Base-by-base conservation (phyloP, 1,139 yeast genomes). In the Scheffersomyces segobiensis region DNA sequence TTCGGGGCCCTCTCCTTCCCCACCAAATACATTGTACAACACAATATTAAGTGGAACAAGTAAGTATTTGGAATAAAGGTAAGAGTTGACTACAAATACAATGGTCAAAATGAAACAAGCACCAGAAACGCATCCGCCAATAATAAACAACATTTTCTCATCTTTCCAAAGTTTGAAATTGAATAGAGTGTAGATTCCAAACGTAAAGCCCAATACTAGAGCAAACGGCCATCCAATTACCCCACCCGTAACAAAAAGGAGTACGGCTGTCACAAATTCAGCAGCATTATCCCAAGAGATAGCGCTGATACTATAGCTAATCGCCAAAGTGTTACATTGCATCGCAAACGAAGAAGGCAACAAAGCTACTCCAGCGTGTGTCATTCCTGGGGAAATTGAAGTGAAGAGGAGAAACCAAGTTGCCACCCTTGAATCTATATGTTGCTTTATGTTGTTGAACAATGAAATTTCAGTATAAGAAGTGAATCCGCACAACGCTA, bases 191-290 rank as follows among this genome's bases (percentile, higher is more conserved):
- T 75, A 78, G 0, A 78, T 2, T 1, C 85, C 82, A 62, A 87
- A 78, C 0, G 97, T 96, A 3, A 84, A 62, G 1, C 88, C 87
- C 57, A 92, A 74, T 0, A 85, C 87, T 59, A 91, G 73, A 0
- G 89, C 86, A 73, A 93, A 93, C 1, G 98, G 98, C 98, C 98
- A 93, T 1, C 98, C 98, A 47, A 89, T 63, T 1, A 93, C 68
- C 0, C 96, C 96, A 6, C 95, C 97, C 20, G 89, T 61, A 49
- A 84, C 76, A 54, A 84, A 79, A 77, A 82, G 82, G 1, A 83
- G 67, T 51, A 89, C 76, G 1, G 87, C 85, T 5, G 53, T 49
- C 0, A 71, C 64, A 1, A 71, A 57, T 12, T 65, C 62, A 3
- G 49, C 48, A 1, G 62, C 55, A 42, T 49, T 56, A n/a, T 53